These are phyloP conservation scores for Metschnikowia gelsemii DNA, from an alignment of 805 yeast species.

Conservation along the genomic window DNA sequence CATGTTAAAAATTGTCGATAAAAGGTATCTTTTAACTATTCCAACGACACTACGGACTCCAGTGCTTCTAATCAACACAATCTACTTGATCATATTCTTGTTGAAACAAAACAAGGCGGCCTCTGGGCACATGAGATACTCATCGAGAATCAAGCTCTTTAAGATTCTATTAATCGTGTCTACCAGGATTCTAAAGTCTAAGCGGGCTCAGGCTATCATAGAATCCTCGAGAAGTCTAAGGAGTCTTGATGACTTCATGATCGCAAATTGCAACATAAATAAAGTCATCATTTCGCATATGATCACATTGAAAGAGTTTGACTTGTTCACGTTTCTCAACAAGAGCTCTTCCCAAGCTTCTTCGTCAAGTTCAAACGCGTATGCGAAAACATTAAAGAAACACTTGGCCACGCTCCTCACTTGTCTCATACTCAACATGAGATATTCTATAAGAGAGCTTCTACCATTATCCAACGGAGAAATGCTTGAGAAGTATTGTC, in stretches of 20 bases:
- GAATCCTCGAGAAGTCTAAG: slow-evolving; percentile 25
- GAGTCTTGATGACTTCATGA: slow-evolving; percentile 30
- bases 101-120: slow-evolving; percentile 23
- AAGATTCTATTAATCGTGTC: slow-evolving; percentile 31
- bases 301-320: slow-evolving; percentile 32
- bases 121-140: slow-evolving; percentile 8
- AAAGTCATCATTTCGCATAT: slow-evolving; percentile 35
- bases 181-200: slow-evolving; percentile 29
- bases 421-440: slow-evolving; percentile 30
- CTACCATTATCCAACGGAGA: slow-evolving; percentile 38
- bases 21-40: slow-evolving; percentile 19
- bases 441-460: slow-evolving; percentile 28
- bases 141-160: slow-evolving; percentile 27
- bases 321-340: slow-evolving; percentile 24
- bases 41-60: slow-evolving; percentile 10
- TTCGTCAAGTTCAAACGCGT: slow-evolving; percentile 1
- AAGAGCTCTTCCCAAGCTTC: slow-evolving; percentile 4
- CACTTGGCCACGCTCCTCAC: slow-evolving; percentile 28
- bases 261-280: slow-evolving; percentile 36
- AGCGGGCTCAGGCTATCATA: slow-evolving; percentile 25
- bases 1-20: slow-evolving; percentile 17
- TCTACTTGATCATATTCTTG: slow-evolving; percentile 29
- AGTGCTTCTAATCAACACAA: slow-evolving; percentile 21
- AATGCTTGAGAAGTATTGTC: slow-evolving; percentile 39
- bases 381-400: slow-evolving; percentile 12